Conservation (phyloP, 495 filamentous ascomycete genomes). For the Neurospora sp. region DNA sequence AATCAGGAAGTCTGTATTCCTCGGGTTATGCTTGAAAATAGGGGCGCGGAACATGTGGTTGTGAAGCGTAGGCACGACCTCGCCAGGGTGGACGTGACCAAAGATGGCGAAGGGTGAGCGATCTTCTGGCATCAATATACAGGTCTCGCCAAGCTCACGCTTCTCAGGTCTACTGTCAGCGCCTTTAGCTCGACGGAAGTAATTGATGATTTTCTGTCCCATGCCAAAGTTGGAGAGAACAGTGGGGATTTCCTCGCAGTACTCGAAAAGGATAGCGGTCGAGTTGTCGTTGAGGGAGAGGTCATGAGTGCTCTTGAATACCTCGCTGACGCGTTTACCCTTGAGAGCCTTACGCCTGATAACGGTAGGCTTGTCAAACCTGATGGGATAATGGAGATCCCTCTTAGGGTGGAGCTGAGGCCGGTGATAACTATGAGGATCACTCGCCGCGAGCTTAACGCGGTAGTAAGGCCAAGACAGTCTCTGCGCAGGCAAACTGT, state of each 20-base stretch:
- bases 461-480: constrained; percentile 92
- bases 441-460: constrained; percentile 63
- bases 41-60: constrained; percentile 94
- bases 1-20: constrained; percentile 78
- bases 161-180: constrained; percentile 50
- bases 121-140: constrained; percentile 80
- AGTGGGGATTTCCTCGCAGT: constrained; percentile 85
- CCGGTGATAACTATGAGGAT: constrained; percentile 86
- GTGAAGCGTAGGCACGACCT: constrained; percentile 78
- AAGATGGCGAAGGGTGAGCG: constrained; percentile 93
- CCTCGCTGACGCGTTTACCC: constrained; percentile 59
- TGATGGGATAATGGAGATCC: constrained; percentile 39
- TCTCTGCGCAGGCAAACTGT: constrained; percentile 80
- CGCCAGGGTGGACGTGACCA: constrained; percentile 80
- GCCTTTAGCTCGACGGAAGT: constrained; percentile 78
- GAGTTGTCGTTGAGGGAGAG: constrained; percentile 83
- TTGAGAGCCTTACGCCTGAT: constrained; percentile 74
- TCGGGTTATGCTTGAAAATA: constrained; percentile 75
- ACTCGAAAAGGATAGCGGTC: constrained; percentile 76
- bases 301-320: constrained; percentile 65
- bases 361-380: constrained; percentile 48
- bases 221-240: constrained; percentile 95
- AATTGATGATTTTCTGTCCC: constrained; percentile 90
- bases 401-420: constrained; percentile 53
- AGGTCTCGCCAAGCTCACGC: constrained; percentile 66